phyloP scores from a whole-genome alignment of 768 basidiomycete species.

The Kwoniella shandongensis region DNA sequence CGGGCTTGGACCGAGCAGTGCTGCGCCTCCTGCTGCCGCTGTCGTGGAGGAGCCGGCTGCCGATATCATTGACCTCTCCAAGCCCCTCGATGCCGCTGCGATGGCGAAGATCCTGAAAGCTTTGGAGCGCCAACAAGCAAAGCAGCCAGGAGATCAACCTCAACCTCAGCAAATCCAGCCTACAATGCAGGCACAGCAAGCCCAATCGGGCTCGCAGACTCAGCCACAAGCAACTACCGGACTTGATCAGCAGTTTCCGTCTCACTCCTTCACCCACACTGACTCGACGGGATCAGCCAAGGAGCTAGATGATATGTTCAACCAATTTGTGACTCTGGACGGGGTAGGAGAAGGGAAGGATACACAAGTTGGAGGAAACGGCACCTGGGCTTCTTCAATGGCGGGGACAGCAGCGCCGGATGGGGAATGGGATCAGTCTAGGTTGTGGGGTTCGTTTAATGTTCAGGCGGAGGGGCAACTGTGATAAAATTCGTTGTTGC shows the following conservation, averaged over 20 bases:
- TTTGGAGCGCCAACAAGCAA: conserved; percentile 27
- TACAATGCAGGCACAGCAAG: background rate
- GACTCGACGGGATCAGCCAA: background rate
- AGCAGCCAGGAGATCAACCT: background rate
- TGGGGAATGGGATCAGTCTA: no score
- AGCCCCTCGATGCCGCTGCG: conserved; percentile 39
- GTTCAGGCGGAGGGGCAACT: no score
- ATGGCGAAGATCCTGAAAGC: conserved; percentile 38
- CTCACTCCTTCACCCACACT: background rate
- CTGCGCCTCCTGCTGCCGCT: background rate
- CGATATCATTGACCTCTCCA: conserved; percentile 41
- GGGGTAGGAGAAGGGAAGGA: background rate
- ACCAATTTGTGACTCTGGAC: conserved; percentile 22
- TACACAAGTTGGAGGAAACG: background rate
- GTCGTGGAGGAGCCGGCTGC: background rate
- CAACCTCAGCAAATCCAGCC: background rate
- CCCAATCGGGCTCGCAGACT: background rate
- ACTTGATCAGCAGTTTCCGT: background rate
- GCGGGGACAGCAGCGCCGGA: no score
- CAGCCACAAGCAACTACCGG: background rate
- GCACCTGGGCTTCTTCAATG: no score
- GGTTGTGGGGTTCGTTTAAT: no score
- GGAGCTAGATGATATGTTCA: conserved; percentile 24
- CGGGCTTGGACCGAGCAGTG: no score
- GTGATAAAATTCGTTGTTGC: no score